Base-by-base conservation (phyloP, 73 alveolate genomes). In the Breviolum minutum region DNA sequence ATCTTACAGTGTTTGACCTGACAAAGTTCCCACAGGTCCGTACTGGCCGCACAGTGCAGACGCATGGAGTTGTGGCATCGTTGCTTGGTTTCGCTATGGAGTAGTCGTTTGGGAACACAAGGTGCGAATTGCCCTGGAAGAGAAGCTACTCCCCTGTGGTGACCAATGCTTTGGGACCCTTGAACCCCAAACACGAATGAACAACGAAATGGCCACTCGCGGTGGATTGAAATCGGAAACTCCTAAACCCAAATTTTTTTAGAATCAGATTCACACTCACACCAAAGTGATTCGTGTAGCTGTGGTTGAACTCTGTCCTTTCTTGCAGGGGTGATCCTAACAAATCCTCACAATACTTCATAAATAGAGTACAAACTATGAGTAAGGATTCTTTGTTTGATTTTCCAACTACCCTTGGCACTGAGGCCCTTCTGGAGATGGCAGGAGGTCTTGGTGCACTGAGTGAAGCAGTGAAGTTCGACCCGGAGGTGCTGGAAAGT, bases 41-140 rank as follows among this genome's bases (percentile, higher is more conserved):
- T 92, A 92, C 80, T 92, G 98, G 98, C 98, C 98, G 5, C 98
- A 92, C 83, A 73, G 91, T 26, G 90, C 91, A 10, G 98, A 92
- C 27, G 90, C 98, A 11, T 92, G 98, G 98, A 92, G 98, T 66
- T 92, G 98, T 40, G 98, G 98, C 20, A 66, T 92, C 14, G 98
- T 66, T 20, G 9, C 71, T 68, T 48, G 96, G 86, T 61, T 68
- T 69, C 63, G 63, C 30, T 11, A 26, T 12, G 62, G 69, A 17
- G 40, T 16, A 20, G 27, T 20, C 71, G 60, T 13, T 13, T 26
- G 19, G 24, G 9, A 26, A 26, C 83, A 73, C 83, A 0, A 9
- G 27, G 40, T 16, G 32, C 3, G 27, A 14, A 17, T 26, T 14
- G 83, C 11, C 16, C 16, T 26, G 27, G n/a, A 26, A 29, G 14